Percentiles rank a stretch among this genome's conserved stretches.
Evolutionary conservation across 2,329 filamentous ascomycete genomes (phyloP).

Genomic region (Colletotrichum cereale): DNA sequence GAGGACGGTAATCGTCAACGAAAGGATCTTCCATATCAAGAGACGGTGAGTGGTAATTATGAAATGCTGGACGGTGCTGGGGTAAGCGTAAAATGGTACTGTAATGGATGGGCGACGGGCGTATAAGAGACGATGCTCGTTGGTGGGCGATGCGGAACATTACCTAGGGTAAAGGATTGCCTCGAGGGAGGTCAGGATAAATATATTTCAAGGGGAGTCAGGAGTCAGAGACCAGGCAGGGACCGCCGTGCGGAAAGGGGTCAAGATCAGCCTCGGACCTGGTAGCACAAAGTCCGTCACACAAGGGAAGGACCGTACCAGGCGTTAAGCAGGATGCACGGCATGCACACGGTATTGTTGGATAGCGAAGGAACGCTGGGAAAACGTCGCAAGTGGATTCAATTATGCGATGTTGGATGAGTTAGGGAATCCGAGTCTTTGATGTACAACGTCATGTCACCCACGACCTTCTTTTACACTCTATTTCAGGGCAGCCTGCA

Average conservation of each 20-base stretch:
- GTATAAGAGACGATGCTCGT: slow-evolving; percentile 19
- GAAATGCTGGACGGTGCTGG: slow-evolving; percentile 22
- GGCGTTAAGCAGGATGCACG: slow-evolving; percentile 16
- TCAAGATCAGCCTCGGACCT: not conserved
- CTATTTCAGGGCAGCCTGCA: slow-evolving; percentile 86
- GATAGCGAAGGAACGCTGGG: slow-evolving; percentile 19
- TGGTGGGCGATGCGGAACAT: slow-evolving; percentile 24
- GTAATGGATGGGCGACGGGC: slow-evolving; percentile 4
- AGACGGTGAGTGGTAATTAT: slow-evolving; percentile 24
- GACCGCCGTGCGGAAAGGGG: slow-evolving; percentile 3
- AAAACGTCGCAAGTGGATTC: slow-evolving; percentile 41
- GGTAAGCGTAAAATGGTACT: slow-evolving; percentile 29
- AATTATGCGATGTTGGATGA: slow-evolving; percentile 42
- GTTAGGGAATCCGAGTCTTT: slow-evolving; percentile 45
- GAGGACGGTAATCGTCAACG: slow-evolving; percentile 34
- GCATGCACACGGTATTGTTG: slow-evolving; percentile 3
- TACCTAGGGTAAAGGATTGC: slow-evolving; percentile 31
- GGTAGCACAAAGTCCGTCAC: not conserved
- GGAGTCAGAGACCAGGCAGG: slow-evolving; percentile 10
- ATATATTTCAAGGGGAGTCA: not conserved
- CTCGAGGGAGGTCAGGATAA: slow-evolving; percentile 36
- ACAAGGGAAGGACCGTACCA: slow-evolving; percentile 17
- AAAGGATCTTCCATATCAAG: slow-evolving; percentile 43
- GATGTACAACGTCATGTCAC: slow-evolving; percentile 58
- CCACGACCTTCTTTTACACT: slow-evolving; percentile 56